Evolutionary conservation across 257 asterid genomes (phyloP), one percentile per base, ranked within the genome.

Genomic region (Gynochthodes officinalis): DNA sequence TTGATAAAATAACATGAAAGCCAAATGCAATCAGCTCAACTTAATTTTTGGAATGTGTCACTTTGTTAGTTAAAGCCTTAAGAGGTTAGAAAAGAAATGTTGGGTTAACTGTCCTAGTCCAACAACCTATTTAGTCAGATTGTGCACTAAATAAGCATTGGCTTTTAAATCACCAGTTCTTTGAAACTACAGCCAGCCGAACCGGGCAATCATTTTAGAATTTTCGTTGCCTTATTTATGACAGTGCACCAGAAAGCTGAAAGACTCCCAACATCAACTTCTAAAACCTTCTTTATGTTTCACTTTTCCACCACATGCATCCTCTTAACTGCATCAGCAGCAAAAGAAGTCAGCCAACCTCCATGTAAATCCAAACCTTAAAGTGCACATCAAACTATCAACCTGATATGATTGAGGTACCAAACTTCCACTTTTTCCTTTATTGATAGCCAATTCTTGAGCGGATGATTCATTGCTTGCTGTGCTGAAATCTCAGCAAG

Each of bases 341-440:
- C 52, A 23, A 27, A 27, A 9, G 3, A 9, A 25, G 27, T 7
- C 15, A 44, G 13, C 63, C 13, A 53, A 52, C 27, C 73, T 54
- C 27, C 49, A 35, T 21, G 2, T n/a, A 6, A 23, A 40, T 37
- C 6, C 49, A 21, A 57, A 28, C 44, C 62, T 60, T 72, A 4
- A 62, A 72, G 76, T 61, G n/a, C 53, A 66, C 35, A 63, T 35
- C 70, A 35, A 27, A 12, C 8, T 46, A 15, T 67, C 71, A 73
- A 40, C 68, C 49, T 37, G 23, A 63, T n/a, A 50, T 73, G 71
- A 73, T 64, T 50, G 55, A 73, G 25, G 37, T 44, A 63, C 77
- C 71, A 63, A 73, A 66, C 62, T 43, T 72, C 2, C 40, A 18
- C 12, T 2, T 19, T 32, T 33, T 50, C 35, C 58, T 43, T 7